Conservation (phyloP, 805 yeast genomes). For the Candida krabiensis region DNA sequence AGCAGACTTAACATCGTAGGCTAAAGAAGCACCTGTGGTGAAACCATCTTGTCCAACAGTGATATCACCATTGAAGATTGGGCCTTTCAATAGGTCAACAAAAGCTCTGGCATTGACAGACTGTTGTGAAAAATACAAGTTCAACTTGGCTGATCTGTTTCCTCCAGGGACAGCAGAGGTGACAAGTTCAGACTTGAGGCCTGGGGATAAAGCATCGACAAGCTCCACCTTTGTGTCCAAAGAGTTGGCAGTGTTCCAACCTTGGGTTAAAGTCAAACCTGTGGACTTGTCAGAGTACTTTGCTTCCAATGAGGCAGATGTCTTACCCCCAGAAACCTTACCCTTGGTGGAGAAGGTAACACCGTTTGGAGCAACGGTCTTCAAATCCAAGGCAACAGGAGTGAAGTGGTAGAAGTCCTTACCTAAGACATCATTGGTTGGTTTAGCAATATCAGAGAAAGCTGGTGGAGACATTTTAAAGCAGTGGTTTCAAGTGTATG, state of each 20-base stretch:
- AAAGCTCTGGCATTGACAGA: slow-evolving; percentile 92
- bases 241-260: slow-evolving; percentile 94
- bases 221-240: slow-evolving; percentile 92
- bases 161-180: slow-evolving; percentile 86
- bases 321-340: slow-evolving; percentile 76
- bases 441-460: slow-evolving; percentile 90
- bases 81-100: slow-evolving; percentile 94
- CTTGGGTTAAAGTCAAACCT: slow-evolving; percentile 93
- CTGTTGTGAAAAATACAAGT: slow-evolving; percentile 89
- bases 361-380: slow-evolving; percentile 94
- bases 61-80: slow-evolving; percentile 92
- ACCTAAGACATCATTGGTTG: slow-evolving; percentile 85
- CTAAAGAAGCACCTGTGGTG: slow-evolving; percentile 95
- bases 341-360: slow-evolving; percentile 94
- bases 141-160: slow-evolving; percentile 83
- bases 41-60: slow-evolving; percentile 95
- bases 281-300: slow-evolving; percentile 90
- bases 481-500: background rate
- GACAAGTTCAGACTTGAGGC: slow-evolving; percentile 88
- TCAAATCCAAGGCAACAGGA: slow-evolving; percentile 84
- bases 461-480: slow-evolving; percentile 78
- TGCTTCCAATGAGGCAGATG: slow-evolving; percentile 87
- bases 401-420: slow-evolving; percentile 92
- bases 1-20: slow-evolving; percentile 93
- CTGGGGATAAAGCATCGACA: slow-evolving; percentile 88